These are phyloP conservation scores for Endoconidiophora laricicola DNA, from an alignment of 2,329 filamentous ascomycete genomes.

Conservation along the genomic window DNA sequence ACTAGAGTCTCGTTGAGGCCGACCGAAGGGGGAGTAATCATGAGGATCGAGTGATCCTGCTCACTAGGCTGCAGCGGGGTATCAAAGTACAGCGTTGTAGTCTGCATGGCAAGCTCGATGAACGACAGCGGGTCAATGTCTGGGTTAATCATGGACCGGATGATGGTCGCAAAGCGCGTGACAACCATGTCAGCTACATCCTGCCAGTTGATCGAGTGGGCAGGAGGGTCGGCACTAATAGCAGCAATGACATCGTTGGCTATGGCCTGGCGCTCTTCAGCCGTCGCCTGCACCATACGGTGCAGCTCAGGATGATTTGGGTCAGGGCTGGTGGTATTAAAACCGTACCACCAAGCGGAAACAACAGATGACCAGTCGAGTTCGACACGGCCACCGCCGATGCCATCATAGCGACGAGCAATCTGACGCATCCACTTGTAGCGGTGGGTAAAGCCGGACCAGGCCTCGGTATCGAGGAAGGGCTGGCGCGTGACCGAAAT, in stretches of 20 bases:
- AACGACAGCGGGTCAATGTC: slow-evolving; percentile 19
- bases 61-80: slow-evolving; percentile 19
- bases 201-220: slow-evolving; percentile 44
- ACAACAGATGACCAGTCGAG: slow-evolving; percentile 36
- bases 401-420: slow-evolving; percentile 28
- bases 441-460: slow-evolving; percentile 16
- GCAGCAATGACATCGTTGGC: slow-evolving; percentile 28
- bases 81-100: slow-evolving; percentile 29
- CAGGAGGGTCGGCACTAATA: slow-evolving; percentile 9
- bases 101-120: slow-evolving; percentile 21
- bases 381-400: slow-evolving; percentile 24
- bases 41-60: background rate
- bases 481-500: slow-evolving; percentile 20
- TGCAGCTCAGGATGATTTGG: slow-evolving; percentile 20
- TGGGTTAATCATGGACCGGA: slow-evolving; percentile 25
- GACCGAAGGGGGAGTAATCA: background rate
- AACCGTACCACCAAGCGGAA: slow-evolving; percentile 32
- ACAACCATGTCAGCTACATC: slow-evolving; percentile 48
- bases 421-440: slow-evolving; percentile 27
- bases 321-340: slow-evolving; percentile 30
- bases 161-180: slow-evolving; percentile 39
- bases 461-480: slow-evolving; percentile 13
- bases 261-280: slow-evolving; percentile 21
- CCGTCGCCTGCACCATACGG: slow-evolving; percentile 18
- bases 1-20: slow-evolving; percentile 3